phyloP scores from a whole-genome alignment of 805 yeast genomes.

The Kuraishia hungarica region DNA sequence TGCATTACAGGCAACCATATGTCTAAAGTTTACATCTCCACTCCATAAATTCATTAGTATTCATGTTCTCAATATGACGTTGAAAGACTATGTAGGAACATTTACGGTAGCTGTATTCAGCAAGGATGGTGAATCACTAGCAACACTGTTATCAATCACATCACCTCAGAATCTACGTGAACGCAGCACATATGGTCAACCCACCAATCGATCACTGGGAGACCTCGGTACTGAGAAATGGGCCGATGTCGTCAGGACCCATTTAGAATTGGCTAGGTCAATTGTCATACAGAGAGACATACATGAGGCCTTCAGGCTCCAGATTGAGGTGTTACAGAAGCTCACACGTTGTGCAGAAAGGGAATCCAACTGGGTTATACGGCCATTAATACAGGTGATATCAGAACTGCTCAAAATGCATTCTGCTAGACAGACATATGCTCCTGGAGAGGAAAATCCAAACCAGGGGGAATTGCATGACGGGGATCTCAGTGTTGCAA shows the following conservation, averaged over 20 bases:
- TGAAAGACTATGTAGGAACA: conserved; percentile 2
- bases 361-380: conserved; percentile 44
- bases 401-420: neutral
- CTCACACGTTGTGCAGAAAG: conserved; percentile 45
- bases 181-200: conserved; percentile 2
- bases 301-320: conserved; percentile 22
- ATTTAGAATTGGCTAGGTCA: conserved; percentile 27
- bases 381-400: conserved; percentile 27
- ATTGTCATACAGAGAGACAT: conserved; percentile 25
- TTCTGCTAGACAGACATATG: neutral
- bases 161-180: neutral
- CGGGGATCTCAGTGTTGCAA: neutral
- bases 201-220: conserved; percentile 1
- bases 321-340: conserved; percentile 29
- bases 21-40: too few relatives aligned
- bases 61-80: neutral
- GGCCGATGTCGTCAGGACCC: conserved; percentile 17
- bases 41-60: too few relatives aligned
- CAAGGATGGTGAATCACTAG: conserved; percentile 2
- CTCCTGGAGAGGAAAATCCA: conserved; percentile 12
- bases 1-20: too few relatives aligned
- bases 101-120: conserved; percentile 1
- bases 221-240: conserved; percentile 4
- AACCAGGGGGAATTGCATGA: conserved; percentile 3
- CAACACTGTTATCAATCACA: conserved; percentile 4